Evolutionary conservation across 805 yeast genomes (phyloP), one percentile per base, ranked within the genome.

Genomic region (Candida pini): DNA sequence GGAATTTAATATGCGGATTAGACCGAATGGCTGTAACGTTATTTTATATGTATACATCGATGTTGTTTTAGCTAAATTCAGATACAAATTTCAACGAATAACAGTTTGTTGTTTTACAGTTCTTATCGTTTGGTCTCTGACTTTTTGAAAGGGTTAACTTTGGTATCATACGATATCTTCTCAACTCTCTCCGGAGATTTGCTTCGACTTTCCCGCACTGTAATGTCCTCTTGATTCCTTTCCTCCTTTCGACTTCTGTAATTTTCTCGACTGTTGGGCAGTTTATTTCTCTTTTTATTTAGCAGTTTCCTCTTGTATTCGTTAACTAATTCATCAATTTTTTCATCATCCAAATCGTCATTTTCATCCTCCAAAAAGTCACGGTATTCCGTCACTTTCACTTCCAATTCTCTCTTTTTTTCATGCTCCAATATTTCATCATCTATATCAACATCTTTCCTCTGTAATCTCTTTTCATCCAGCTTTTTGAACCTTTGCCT

Each of bases 301-400:
- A 34, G 5, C 18, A 61, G 29, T 6, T 30, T 31, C n/a, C 43
- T 35, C 36, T 66, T 50, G 28, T 42, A 61, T 9, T 41, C 49
- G 7, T 46, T 38, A 15, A 67, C 62, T 31, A 42, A 41, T 14
- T 34, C 13, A 2, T 64, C 68, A 10, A 66, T 58, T n/a, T n/a
- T n/a, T 22, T 54, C 62, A 0, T 52, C 57, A 19, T 56, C 78
- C 1, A 54, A 61, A 18, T 60, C 33, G 12, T 56, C 62, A 8
- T 48, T 53, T 6, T 63, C 58, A 18, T 75, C 81, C 41, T 76
- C 83, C 14, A 78, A 47, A 25, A 54, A 32, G 32, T 75, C 81
- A 16, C 78, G 45, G 18, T 68, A 61, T 28, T 73, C 74, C 64
- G 68, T 63, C 23, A 78, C 69, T 41, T 58, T 53, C 9, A 73